Conservation (phyloP, 345 rosid genomes). For the Salix arbutifolia region DNA sequence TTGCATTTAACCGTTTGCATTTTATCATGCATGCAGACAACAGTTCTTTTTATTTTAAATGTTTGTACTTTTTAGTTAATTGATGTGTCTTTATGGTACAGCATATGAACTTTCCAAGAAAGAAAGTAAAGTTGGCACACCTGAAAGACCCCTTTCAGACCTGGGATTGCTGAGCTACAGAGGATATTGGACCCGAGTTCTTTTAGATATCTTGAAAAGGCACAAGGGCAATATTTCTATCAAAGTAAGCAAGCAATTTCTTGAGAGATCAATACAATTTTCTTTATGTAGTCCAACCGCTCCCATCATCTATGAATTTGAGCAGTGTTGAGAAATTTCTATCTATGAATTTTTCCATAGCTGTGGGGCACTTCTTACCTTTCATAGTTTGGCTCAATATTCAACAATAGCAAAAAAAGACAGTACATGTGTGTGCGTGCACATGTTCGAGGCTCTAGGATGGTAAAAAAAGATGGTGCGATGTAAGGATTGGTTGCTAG, state of each 20-base stretch:
- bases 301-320: neutral
- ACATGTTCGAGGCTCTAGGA: neutral
- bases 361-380: neutral
- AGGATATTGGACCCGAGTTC: constrained; percentile 97
- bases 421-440: neutral
- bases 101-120: constrained; percentile 99
- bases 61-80: neutral
- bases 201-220: constrained; percentile 91
- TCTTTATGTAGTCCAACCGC: constrained; percentile 1
- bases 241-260: constrained; percentile 50
- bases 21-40: neutral
- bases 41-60: neutral
- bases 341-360: neutral
- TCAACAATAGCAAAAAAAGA: too few relatives aligned
- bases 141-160: constrained; percentile 98
- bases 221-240: constrained; percentile 98
- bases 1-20: neutral
- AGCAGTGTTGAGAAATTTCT: neutral
- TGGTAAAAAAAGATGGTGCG: neutral
- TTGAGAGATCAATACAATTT: neutral
- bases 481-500: neutral
- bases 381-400: neutral
- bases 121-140: constrained; percentile 98
- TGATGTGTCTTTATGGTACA: constrained; percentile 30
- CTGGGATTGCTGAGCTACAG: constrained; percentile 92